phyloP scores from a whole-genome alignment of 306 rosid species.

The Lathyrus aphaca region DNA sequence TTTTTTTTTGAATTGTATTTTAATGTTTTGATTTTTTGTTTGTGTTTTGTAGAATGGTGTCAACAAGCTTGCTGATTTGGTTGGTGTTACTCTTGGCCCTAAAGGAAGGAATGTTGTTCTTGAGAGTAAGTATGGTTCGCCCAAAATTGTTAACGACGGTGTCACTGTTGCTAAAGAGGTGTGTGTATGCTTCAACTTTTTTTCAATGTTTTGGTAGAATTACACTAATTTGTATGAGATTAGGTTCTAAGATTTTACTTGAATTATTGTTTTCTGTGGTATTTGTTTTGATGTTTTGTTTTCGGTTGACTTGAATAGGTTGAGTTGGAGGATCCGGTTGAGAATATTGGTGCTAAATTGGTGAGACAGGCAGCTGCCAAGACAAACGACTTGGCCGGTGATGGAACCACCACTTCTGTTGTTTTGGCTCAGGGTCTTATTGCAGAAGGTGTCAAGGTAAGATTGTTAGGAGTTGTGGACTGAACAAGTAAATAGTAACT shows the following conservation, averaged over 20 bases:
- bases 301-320: conserved; percentile 52
- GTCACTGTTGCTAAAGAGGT: conserved; percentile 99
- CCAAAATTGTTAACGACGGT: conserved; percentile 97
- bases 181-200: background rate
- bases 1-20: background rate
- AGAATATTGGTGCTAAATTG: conserved; percentile 97
- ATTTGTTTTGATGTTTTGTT: conserved; percentile 2
- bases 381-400: conserved; percentile 98
- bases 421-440: conserved; percentile 99
- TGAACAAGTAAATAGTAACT: background rate
- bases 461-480: conserved; percentile 27
- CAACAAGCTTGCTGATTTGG: conserved; percentile 97
- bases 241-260: background rate
- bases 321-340: conserved; percentile 99
- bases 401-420: conserved; percentile 98
- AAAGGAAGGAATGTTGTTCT: conserved; percentile 97
- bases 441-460: conserved; percentile 99
- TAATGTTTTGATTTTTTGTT: background rate
- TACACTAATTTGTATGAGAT: background rate
- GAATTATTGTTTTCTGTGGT: background rate
- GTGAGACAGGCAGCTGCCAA: conserved; percentile 99
- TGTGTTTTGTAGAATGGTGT: conserved; percentile 69
- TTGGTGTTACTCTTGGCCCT: conserved; percentile 99
- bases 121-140: conserved; percentile 99
- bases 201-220: background rate